Conservation (phyloP, 441 rosid species). For the Manihot esculenta region DNA sequence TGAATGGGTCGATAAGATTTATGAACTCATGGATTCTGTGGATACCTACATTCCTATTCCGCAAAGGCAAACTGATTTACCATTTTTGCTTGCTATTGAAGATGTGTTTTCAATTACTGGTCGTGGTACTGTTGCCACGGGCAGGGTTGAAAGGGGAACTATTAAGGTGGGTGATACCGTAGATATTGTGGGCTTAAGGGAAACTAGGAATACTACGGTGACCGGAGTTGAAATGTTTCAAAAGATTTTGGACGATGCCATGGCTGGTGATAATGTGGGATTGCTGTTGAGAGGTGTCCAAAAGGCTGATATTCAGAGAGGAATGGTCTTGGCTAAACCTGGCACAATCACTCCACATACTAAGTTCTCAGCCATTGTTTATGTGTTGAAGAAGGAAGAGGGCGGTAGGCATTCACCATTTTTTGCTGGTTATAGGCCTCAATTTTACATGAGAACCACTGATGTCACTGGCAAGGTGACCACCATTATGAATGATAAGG, state of each 20-base stretch:
- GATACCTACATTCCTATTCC: constrained; percentile 89
- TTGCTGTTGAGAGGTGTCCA: constrained; percentile 84
- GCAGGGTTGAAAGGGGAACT: constrained; percentile 85
- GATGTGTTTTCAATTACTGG: constrained; percentile 95
- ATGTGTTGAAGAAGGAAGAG: constrained; percentile 94
- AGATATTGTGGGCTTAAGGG: constrained; percentile 75
- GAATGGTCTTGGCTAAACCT: constrained; percentile 89
- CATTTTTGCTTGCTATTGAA: constrained; percentile 86
- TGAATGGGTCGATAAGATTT: constrained; percentile 94
- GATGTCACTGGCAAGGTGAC: constrained; percentile 89
- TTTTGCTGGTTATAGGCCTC: constrained; percentile 88
- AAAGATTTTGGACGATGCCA: constrained; percentile 80
- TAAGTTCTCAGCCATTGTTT: constrained; percentile 67
- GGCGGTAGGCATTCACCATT: constrained; percentile 89
- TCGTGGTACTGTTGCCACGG: constrained; percentile 97
- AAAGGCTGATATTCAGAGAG: constrained; percentile 81
- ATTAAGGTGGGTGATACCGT: constrained; percentile 75
- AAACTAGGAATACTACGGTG: constrained; percentile 68
- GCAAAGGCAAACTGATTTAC: constrained; percentile 76
- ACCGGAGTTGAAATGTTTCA: constrained; percentile 93
- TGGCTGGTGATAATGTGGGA: constrained; percentile 92
- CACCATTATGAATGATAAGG: constrained; percentile 80
- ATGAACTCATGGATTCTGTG: constrained; percentile 88
- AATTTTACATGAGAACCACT: constrained; percentile 94
- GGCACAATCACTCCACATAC: constrained; percentile 79